These are phyloP conservation scores for Leccinum barrowsii DNA, from an alignment of 768 basidiomycete species.

Conservation along the genomic window DNA sequence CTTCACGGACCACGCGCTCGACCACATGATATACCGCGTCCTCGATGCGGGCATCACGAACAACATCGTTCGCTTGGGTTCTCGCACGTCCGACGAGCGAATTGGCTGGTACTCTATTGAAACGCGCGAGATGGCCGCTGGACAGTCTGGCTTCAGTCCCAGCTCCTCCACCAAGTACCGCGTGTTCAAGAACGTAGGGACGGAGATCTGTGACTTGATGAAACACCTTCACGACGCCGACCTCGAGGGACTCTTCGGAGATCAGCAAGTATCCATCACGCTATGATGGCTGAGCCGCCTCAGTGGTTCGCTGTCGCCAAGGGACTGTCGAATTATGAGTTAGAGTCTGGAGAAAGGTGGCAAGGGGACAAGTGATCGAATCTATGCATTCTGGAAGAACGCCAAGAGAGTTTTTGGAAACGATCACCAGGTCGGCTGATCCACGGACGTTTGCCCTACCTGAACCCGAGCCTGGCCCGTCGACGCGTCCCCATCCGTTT, in stretches of 20 bases:
- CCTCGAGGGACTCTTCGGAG: constrained; percentile 34
- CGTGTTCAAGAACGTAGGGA: constrained; percentile 43
- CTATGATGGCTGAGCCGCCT: constrained; percentile 42
- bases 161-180: constrained; percentile 33
- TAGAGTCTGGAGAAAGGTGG: constrained; percentile 32
- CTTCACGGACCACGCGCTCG: constrained; percentile 79
- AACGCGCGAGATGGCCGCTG: constrained; percentile 46
- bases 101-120: constrained; percentile 62
- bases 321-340: constrained; percentile 13
- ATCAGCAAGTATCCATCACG: constrained; percentile 43
- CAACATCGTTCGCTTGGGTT: constrained; percentile 65
- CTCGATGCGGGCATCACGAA: constrained; percentile 62
- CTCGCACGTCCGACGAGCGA: constrained; percentile 58
- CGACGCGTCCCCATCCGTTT: constrained; percentile 16
- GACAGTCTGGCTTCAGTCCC: constrained; percentile 39
- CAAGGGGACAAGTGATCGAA: constrained; percentile 20
- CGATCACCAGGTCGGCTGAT: neutral
- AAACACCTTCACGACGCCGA: constrained; percentile 33
- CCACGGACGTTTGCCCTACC: neutral
- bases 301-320: constrained; percentile 39
- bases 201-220: constrained; percentile 47
- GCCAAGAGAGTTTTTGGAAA: constrained; percentile 42
- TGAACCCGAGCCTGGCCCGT: constrained; percentile 4
- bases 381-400: constrained; percentile 51
- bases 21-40: constrained; percentile 64